Base-by-base conservation (phyloP, 345 rosid species). In the Salix caprea region DNA sequence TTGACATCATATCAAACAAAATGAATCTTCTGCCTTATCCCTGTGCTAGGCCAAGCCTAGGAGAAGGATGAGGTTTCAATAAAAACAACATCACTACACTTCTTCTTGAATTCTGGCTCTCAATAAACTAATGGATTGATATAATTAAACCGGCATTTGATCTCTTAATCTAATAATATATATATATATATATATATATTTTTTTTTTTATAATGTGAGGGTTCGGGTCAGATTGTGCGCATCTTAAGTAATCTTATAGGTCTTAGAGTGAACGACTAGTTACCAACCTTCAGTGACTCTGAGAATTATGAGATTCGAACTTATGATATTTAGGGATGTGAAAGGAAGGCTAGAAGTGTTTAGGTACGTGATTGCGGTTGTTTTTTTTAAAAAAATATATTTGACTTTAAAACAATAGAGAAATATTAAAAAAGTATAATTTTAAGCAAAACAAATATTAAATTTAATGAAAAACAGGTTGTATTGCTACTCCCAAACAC, bases 401-500 rank as follows among this genome's bases (percentile, higher is more conserved):
- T 32, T 4, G 0, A 40, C 0, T 40, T 40, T 0, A 34, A 0
- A 34, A 34, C 8, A 0, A 40, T 0, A 9, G 2, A 10, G 0
- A 40, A 40, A 40, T 0, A 10, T 40, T 10, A 40, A 40, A 40
- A 39, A 40, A 34, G 0, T 34, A 34, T 34, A 34, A 34, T 34
- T 34, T 34, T 34, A 34, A 34, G 0, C 36, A 34, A 34, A 34
- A 34, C 1, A 34, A 34, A 5, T 34, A 34, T 34, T 34, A 34
- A 34, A 34, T 34, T 34, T 5, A 1, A 34, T 34, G 36, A 34
- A 34, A 34, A 34, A 1, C 36, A 34, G 36, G 36, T 34, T 34
- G 36, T 34, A 34, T 34, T 34, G 36, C 36, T 34, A 34, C 36
- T 4, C 36, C 32, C 32, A 3, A 30, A 30, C 3, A 30, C 32